Conservation (phyloP, 1,284 basidiomycete species). For the Pascua guehoae region DNA sequence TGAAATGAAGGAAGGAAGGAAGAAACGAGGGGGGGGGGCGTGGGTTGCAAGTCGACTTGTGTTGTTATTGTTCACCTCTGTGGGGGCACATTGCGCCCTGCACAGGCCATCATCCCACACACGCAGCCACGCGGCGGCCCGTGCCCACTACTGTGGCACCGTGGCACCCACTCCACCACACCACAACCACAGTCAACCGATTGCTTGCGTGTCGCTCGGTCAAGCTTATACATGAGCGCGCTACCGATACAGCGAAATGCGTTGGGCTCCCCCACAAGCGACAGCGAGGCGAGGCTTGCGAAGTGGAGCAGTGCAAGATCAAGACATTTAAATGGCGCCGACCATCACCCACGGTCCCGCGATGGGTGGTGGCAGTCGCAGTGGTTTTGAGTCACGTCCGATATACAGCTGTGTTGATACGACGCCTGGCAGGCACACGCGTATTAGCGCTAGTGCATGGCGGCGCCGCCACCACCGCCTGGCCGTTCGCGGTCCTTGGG, state of each 20-base stretch:
- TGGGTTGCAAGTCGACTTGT: neutral
- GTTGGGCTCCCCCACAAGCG: no score
- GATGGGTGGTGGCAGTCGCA: neutral
- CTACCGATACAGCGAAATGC: neutral
- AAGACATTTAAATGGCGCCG: no score
- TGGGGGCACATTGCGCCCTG: neutral
- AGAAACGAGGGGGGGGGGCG: neutral
- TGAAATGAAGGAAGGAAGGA: neutral
- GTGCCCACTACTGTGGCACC: neutral
- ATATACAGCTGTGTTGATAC: neutral
- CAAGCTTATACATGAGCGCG: neutral
- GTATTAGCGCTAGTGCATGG: neutral
- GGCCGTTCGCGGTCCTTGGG: slow-evolving; percentile 12
- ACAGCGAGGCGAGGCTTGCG: neutral
- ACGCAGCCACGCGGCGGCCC: neutral
- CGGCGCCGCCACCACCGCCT: neutral
- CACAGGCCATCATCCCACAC: neutral
- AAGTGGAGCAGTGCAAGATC: neutral
- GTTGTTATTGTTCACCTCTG: neutral
- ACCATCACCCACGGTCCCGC: neutral
- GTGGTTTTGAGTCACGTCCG: neutral
- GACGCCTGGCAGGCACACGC: neutral
- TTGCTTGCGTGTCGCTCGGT: neutral
- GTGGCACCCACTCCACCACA: no score
- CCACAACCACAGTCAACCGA: no score